Evolutionary conservation across 257 asterid species (phyloP).

Genomic region (Rehmannia glutinosa): DNA sequence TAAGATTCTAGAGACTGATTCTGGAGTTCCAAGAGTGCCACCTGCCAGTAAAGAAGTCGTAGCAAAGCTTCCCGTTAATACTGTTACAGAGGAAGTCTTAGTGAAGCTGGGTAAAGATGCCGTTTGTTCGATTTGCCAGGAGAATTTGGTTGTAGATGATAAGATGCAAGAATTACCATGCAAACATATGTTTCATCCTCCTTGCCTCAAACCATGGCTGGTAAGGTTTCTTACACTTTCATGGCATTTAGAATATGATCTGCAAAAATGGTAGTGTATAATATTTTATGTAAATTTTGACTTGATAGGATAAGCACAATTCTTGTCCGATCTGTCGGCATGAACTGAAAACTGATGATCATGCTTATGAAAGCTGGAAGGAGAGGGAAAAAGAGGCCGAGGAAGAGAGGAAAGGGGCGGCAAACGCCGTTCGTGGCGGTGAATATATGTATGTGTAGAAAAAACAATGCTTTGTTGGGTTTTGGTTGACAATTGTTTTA

Average conservation of each 20-base stretch:
- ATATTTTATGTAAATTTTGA: not conserved
- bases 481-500: not conserved
- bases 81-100: slow-evolving; percentile 54
- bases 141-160: slow-evolving; percentile 62
- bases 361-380: slow-evolving; percentile 85
- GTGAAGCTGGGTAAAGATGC: slow-evolving; percentile 72
- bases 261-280: no score
- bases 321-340: slow-evolving; percentile 97
- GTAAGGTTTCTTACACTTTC: slow-evolving; percentile 33
- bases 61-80: slow-evolving; percentile 83
- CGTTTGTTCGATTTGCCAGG: slow-evolving; percentile 87
- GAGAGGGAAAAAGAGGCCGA: slow-evolving; percentile 93
- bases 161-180: slow-evolving; percentile 94
- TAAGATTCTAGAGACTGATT: slow-evolving; percentile 54
- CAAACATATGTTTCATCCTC: slow-evolving; percentile 93
- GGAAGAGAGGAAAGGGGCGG: slow-evolving; percentile 96
- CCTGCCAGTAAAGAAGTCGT: slow-evolving; percentile 96
- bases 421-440: slow-evolving; percentile 92
- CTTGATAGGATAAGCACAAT: slow-evolving; percentile 76
- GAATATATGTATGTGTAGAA: slow-evolving; percentile 91
- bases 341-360: slow-evolving; percentile 90
- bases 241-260: no score
- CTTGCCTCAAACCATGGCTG: slow-evolving; percentile 99
- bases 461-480: not conserved
- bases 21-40: slow-evolving; percentile 77